Percentiles rank a stretch among this genome's conserved stretches.
These are phyloP conservation scores for Tolypocladium tundrense DNA, from an alignment of 2,329 filamentous ascomycete genomes.

Conservation along the genomic window DNA sequence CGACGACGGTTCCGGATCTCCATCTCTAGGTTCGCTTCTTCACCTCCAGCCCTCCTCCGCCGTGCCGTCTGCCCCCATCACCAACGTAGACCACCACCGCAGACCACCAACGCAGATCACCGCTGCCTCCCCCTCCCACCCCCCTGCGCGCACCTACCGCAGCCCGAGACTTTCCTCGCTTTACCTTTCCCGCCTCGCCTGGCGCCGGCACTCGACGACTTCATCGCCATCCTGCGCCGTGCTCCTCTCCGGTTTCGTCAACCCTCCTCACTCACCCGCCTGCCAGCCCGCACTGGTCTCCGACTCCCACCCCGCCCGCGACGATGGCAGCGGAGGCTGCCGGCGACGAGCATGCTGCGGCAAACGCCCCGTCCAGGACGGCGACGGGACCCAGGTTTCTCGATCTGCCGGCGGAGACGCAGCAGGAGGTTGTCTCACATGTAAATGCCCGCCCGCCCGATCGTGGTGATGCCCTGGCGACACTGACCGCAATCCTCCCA, in stretches of 20 bases:
- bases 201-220: neutral
- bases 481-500: constrained; percentile 12
- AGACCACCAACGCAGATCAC: neutral
- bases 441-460: constrained; percentile 19
- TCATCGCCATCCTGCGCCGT: neutral
- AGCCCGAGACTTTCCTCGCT: neutral
- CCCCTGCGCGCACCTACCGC: neutral
- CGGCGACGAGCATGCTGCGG: constrained; percentile 15
- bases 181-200: neutral
- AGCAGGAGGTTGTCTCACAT: constrained; percentile 36
- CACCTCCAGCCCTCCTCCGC: neutral
- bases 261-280: neutral
- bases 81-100: neutral
- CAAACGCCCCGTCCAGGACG: constrained; percentile 8
- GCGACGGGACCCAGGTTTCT: constrained; percentile 22
- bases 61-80: neutral
- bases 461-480: neutral
- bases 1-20: neutral
- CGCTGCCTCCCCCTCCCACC: neutral
- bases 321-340: constrained; percentile 25
- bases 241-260: neutral
- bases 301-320: constrained; percentile 1
- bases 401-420: constrained; percentile 35
- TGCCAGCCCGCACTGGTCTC: neutral
- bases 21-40: neutral